These are phyloP conservation scores for Cydonia oblonga DNA, from an alignment of 331 rosid genomes.

Conservation along the genomic window DNA sequence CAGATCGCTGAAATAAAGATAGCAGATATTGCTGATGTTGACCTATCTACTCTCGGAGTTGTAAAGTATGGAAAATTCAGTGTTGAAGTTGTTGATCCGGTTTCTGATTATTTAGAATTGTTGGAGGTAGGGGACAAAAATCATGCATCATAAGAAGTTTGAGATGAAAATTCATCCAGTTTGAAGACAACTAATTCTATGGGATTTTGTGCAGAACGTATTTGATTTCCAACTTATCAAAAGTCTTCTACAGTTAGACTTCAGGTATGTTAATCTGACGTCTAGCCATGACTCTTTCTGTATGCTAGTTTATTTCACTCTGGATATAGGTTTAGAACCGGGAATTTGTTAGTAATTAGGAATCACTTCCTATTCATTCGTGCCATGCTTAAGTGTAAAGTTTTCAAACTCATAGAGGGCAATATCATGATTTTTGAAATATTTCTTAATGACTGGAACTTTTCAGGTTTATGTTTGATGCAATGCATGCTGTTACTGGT, in stretches of 20 bases:
- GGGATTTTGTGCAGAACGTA: constrained; percentile 56
- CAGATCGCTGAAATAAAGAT: constrained; percentile 79
- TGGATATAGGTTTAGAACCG: background rate
- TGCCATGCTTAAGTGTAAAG: constrained; percentile 4
- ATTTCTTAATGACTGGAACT: constrained; percentile 2
- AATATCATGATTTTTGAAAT: background rate
- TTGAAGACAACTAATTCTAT: constrained; percentile 15
- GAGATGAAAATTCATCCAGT: constrained; percentile 1
- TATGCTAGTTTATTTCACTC: background rate
- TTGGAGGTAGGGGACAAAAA: constrained; percentile 54
- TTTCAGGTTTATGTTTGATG: constrained; percentile 74
- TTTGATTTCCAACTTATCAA: constrained; percentile 81
- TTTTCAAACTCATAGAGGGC: background rate
- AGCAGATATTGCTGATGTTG: constrained; percentile 84
- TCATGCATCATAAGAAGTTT: background rate
- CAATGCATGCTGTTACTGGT: constrained; percentile 99
- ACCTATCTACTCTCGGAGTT: constrained; percentile 65
- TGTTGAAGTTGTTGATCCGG: constrained; percentile 90
- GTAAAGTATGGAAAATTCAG: constrained; percentile 59
- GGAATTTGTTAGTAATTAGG: background rate
- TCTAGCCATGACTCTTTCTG: background rate
- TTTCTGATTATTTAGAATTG: constrained; percentile 84
- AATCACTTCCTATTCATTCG: background rate
- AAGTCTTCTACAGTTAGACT: constrained; percentile 63
- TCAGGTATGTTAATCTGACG: constrained; percentile 38